These are phyloP conservation scores for Mrakia hoshinonis DNA, from an alignment of 768 basidiomycete species.

Conservation along the genomic window DNA sequence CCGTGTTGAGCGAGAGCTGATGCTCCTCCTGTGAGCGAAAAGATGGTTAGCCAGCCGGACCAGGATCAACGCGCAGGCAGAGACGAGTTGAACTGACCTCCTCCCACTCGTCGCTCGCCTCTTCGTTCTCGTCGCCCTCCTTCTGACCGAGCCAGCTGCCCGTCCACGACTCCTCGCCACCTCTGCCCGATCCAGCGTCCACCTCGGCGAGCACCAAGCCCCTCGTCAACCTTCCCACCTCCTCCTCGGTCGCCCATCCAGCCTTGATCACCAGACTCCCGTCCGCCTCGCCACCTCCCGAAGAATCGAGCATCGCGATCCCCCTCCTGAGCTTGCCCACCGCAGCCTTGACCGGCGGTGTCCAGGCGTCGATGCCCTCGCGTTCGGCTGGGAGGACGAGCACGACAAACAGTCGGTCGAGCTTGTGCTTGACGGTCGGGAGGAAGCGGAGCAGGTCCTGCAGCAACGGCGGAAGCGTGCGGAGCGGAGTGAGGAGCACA, in stretches of 20 bases:
- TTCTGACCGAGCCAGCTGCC: conserved; percentile 1
- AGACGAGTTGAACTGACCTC: not conserved
- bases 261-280: not conserved
- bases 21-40: not conserved
- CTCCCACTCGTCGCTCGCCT: conserved; percentile 1
- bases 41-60: not conserved
- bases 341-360: not conserved
- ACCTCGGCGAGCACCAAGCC: not conserved
- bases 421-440: not conserved
- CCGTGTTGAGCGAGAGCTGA: not conserved
- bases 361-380: not conserved
- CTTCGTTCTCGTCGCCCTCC: conserved; percentile 1
- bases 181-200: not conserved
- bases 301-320: not conserved
- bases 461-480: not conserved
- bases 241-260: not conserved
- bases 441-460: not conserved
- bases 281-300: not conserved
- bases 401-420: not conserved
- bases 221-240: not conserved
- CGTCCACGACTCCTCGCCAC: conserved; percentile 6
- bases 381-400: not conserved
- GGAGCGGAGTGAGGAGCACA: conserved; percentile 3
- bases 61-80: not conserved
- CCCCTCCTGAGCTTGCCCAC: not conserved